phyloP scores from a whole-genome alignment of 257 asterid genomes.

The Lavandula angustifolia region DNA sequence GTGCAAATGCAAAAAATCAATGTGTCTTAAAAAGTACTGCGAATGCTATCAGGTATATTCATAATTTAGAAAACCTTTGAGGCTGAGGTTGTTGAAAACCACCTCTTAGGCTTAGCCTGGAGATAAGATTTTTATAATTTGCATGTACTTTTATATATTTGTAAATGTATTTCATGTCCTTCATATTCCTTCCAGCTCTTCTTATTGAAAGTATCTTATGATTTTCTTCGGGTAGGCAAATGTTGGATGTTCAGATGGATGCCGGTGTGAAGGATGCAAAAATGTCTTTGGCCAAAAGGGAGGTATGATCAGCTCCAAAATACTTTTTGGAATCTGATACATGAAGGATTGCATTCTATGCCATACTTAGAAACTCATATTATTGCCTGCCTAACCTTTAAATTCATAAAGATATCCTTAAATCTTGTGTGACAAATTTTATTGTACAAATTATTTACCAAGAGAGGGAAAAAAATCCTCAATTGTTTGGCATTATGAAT shows the following conservation, averaged over 20 bases:
- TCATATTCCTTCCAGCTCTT: neutral
- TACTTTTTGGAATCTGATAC: neutral
- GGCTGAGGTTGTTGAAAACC: too few species aligned
- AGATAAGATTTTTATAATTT: too few species aligned
- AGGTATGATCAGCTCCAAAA: slow-evolving; percentile 46
- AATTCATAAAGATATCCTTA: neutral
- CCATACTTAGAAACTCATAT: neutral
- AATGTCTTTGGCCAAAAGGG: slow-evolving; percentile 60
- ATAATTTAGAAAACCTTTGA: too few species aligned
- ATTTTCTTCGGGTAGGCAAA: slow-evolving; percentile 43
- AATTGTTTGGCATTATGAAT: neutral
- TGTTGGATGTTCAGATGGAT: slow-evolving; percentile 77
- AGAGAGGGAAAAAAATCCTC: neutral
- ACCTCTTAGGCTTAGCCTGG: too few species aligned
- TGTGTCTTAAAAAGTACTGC: slow-evolving; percentile 78
- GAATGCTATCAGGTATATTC: slow-evolving; percentile 79
- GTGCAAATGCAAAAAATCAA: slow-evolving; percentile 87
- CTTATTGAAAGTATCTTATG: slow-evolving; percentile 11
- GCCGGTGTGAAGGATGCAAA: slow-evolving; percentile 81
- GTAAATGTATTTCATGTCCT: slow-evolving; percentile 16
- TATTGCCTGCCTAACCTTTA: neutral
- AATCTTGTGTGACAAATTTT: neutral
- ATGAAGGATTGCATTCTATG: neutral
- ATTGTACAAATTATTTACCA: neutral
- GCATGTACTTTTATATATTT: slow-evolving; percentile 1